Base-by-base conservation (phyloP, 805 yeast species). In the Grigorovia jiainica region DNA sequence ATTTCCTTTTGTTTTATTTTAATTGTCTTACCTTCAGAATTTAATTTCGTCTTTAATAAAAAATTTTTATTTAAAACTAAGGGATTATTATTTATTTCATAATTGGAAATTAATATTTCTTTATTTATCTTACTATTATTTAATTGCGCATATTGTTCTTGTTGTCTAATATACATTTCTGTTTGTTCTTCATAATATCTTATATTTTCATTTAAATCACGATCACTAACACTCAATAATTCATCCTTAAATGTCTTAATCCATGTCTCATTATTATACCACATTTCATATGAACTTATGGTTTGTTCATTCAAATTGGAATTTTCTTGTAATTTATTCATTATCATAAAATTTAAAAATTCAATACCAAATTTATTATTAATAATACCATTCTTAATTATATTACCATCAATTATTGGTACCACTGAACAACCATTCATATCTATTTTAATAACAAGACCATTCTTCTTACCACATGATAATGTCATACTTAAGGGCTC, bases 311-410 rank as follows among this genome's bases (percentile, higher is more conserved):
- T 36, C n/a, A n/a, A 15, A 30, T 37, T 5, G 24, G 29, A 29
- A 31, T 35, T 41, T 17, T 42, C 43, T 18, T 25, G 32, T 47
- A 71, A 70, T 52, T 64, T 74, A 39, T 74, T 67, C 48, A 73
- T 60, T 2, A 79, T 66, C 61, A 83, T 85, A 40, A 76, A 68
- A 58, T 81, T 83, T 42, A 84, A 60, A 58, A 82, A 89, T 58
- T 87, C 90, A 8, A 97, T 97, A 3, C 89, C 96, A 57, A 73
- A 83, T 51, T 76, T 78, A 13, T 85, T 74, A 58, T 76, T 82
- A 46, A 73, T 66, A 5, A 77, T 70, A 37, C 85, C 82, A 56
- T 80, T 82, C 48, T 71, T 64, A 41, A 82, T 72, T 40, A 86
- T 73, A 13, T 75, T 72, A 31, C 95, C 95, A 52, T 83, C 87